Evolutionary conservation across 1,139 yeast genomes (phyloP).

Genomic region (Sugiyamaella neomexicana): DNA sequence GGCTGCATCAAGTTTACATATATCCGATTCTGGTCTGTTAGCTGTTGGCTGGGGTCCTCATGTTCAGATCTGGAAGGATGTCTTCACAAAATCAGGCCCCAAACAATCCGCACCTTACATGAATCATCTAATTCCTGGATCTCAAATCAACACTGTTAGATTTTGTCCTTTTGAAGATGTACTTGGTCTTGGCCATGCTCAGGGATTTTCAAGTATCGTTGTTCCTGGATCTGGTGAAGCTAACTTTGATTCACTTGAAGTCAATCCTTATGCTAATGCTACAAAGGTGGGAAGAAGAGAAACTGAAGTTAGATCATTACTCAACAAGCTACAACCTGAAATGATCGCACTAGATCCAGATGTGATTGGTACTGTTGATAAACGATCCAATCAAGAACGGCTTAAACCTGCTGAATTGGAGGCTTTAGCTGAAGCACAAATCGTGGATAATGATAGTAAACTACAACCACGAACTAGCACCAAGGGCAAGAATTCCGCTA

Average conservation of each 20-base stretch:
- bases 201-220: constrained; percentile 76
- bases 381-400: constrained; percentile 61
- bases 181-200: constrained; percentile 80
- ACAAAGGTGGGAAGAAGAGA: constrained; percentile 83
- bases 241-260: constrained; percentile 89
- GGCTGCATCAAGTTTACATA: constrained; percentile 75
- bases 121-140: constrained; percentile 84
- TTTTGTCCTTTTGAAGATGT: constrained; percentile 97
- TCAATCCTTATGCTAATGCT: constrained; percentile 88
- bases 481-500: constrained; percentile 77
- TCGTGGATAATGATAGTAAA: constrained; percentile 42
- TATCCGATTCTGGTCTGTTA: constrained; percentile 84
- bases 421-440: constrained; percentile 44
- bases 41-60: constrained; percentile 96
- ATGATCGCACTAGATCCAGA: constrained; percentile 90
- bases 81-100: constrained; percentile 41
- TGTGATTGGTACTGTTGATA: constrained; percentile 81
- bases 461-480: constrained; percentile 45
- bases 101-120: constrained; percentile 80
- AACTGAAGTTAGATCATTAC: constrained; percentile 78
- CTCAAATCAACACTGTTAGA: constrained; percentile 62
- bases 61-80: constrained; percentile 60
- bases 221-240: constrained; percentile 99
- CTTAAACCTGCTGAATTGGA: constrained; percentile 51
- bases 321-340: constrained; percentile 90